phyloP scores from a whole-genome alignment of 495 filamentous ascomycete genomes.

The Xanthoparmelia taractica region DNA sequence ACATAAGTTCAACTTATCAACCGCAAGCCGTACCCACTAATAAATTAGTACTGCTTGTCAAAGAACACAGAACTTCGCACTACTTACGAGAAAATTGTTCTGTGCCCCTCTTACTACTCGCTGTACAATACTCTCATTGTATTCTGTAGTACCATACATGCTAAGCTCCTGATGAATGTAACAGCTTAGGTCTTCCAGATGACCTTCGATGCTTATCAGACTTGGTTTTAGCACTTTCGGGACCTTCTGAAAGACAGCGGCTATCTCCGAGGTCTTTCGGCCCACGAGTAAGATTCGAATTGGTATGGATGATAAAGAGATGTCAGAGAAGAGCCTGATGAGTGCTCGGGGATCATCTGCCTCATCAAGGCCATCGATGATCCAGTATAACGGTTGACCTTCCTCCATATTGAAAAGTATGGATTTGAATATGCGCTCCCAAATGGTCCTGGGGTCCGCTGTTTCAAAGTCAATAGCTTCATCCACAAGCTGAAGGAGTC shows the following conservation, averaged over 20 bases:
- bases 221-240: slow-evolving; percentile 3
- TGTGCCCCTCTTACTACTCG: slow-evolving; percentile 18
- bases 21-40: slow-evolving; percentile 30
- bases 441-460: slow-evolving; percentile 29
- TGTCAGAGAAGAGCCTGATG: slow-evolving; percentile 27
- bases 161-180: slow-evolving; percentile 24
- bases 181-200: slow-evolving; percentile 15
- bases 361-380: slow-evolving; percentile 41
- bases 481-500: slow-evolving; percentile 11
- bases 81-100: slow-evolving; percentile 24
- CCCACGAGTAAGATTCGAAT: slow-evolving; percentile 16
- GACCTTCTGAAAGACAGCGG: slow-evolving; percentile 17
- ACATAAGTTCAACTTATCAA: slow-evolving; percentile 32
- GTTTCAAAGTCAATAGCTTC: slow-evolving; percentile 19
- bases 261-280: slow-evolving; percentile 21
- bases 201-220: slow-evolving; percentile 16
- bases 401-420: slow-evolving; percentile 26
- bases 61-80: neutral
- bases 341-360: slow-evolving; percentile 19
- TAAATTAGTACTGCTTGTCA: slow-evolving; percentile 9
- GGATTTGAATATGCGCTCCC: slow-evolving; percentile 31
- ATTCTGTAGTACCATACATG: slow-evolving; percentile 17
- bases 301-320: slow-evolving; percentile 9
- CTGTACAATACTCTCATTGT: slow-evolving; percentile 18
- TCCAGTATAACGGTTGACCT: slow-evolving; percentile 29